phyloP scores from a whole-genome alignment of 805 yeast genomes.

The Candida ficus region DNA sequence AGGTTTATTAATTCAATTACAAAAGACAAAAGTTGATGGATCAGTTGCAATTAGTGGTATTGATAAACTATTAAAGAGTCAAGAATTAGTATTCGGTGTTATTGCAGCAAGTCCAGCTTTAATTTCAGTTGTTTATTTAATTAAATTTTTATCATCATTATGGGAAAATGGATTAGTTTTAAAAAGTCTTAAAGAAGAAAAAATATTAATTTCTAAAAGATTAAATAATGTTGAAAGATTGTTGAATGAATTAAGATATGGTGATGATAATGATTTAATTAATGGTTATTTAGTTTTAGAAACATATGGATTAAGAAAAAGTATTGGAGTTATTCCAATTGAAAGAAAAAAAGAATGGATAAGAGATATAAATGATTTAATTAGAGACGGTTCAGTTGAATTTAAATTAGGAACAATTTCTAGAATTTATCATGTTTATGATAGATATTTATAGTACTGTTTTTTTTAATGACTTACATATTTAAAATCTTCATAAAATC shows the following conservation, averaged over 20 bases:
- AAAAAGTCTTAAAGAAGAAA: constrained; percentile 11
- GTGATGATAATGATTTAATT: constrained; percentile 22
- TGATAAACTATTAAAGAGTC: constrained; percentile 82
- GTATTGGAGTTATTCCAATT: constrained; percentile 45
- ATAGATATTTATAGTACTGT: constrained; percentile 27
- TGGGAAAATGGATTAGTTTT: constrained; percentile 32
- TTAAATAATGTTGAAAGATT: constrained; percentile 59
- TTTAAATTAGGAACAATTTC: constrained; percentile 43
- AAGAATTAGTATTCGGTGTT: constrained; percentile 89
- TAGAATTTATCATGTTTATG: constrained; percentile 61
- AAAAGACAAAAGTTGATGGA: constrained; percentile 94
- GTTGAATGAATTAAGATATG: constrained; percentile 28
- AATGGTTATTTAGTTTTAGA: constrained; percentile 69
- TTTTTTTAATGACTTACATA: too few relatives aligned
- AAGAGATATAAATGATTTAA: constrained; percentile 58
- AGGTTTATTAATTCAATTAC: constrained; percentile 83
- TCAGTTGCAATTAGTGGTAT: constrained; percentile 86
- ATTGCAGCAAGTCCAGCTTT: constrained; percentile 84
- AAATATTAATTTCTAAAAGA: constrained; percentile 34
- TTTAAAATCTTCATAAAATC: neutral
- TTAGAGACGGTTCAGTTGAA: constrained; percentile 30
- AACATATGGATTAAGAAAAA: constrained; percentile 47
- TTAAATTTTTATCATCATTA: constrained; percentile 27
- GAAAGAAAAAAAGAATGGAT: constrained; percentile 49
- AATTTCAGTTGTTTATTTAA: constrained; percentile 46